These are phyloP conservation scores for Durio zibethinus DNA, from an alignment of 345 rosid genomes.

Conservation along the genomic window DNA sequence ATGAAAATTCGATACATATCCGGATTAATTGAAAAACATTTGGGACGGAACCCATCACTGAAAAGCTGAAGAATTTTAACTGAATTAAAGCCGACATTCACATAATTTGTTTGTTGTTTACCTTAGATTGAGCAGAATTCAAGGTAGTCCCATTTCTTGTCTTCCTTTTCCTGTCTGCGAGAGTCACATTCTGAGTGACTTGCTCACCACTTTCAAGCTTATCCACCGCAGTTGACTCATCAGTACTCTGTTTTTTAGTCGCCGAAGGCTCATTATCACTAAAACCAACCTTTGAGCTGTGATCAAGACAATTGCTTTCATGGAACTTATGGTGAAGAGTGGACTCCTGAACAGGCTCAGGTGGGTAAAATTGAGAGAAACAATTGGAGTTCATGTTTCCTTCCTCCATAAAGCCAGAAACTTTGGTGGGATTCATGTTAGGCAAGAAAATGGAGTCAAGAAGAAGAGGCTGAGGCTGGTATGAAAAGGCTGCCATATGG, in stretches of 20 bases:
- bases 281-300: slow-evolving; percentile 17
- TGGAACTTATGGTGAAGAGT: slow-evolving; percentile 15
- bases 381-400: slow-evolving; percentile 18
- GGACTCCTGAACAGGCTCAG: slow-evolving; percentile 4
- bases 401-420: slow-evolving; percentile 30
- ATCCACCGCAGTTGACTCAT: slow-evolving; percentile 41
- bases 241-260: slow-evolving; percentile 42
- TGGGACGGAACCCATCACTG: not conserved
- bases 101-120: not conserved
- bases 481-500: slow-evolving; percentile 66
- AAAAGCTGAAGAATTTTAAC: not conserved
- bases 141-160: slow-evolving; percentile 22
- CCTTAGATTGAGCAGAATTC: slow-evolving; percentile 41
- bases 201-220: slow-evolving; percentile 45
- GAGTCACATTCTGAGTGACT: slow-evolving; percentile 35
- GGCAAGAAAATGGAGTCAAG: slow-evolving; percentile 43
- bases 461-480: slow-evolving; percentile 44
- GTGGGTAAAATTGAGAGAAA: slow-evolving; percentile 32
- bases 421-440: slow-evolving; percentile 13
- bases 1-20: not conserved
- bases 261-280: slow-evolving; percentile 36
- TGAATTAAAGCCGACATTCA: not conserved
- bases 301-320: slow-evolving; percentile 19
- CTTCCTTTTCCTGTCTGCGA: slow-evolving; percentile 38
- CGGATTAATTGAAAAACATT: not conserved